phyloP scores from a whole-genome alignment of 2,329 filamentous ascomycete species.

The Botrytis tulipae region DNA sequence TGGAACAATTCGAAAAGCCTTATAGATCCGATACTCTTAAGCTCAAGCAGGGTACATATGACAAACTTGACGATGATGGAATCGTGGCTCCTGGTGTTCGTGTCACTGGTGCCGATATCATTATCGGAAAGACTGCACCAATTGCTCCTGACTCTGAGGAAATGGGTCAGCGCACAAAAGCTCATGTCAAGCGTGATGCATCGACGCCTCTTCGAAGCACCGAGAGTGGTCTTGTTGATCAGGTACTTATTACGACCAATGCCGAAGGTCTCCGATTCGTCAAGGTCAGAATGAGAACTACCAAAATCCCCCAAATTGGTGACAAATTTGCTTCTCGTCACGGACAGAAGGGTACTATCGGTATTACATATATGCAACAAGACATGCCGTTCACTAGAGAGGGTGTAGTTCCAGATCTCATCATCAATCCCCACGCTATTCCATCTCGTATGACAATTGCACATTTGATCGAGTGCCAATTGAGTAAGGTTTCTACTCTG shows the following conservation, averaged over 20 bases:
- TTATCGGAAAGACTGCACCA: conserved; percentile 97
- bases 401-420: conserved; percentile 89
- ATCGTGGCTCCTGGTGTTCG: conserved; percentile 91
- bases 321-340: conserved; percentile 99
- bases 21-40: conserved; percentile 83
- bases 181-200: conserved; percentile 91
- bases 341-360: conserved; percentile 98
- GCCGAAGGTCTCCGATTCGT: conserved; percentile 92
- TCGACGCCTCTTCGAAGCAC: conserved; percentile 93
- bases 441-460: conserved; percentile 99
- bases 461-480: conserved; percentile 97
- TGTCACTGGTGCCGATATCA: conserved; percentile 96
- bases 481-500: conserved; percentile 92
- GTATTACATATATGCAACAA: conserved; percentile 95
- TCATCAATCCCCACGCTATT: conserved; percentile 99
- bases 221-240: conserved; percentile 94
- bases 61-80: conserved; percentile 96
- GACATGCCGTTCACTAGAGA: conserved; percentile 98
- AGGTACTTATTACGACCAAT: conserved; percentile 91
- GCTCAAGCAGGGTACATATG: conserved; percentile 92
- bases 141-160: conserved; percentile 92
- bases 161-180: conserved; percentile 83
- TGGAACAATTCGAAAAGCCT: conserved; percentile 95
- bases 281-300: conserved; percentile 95
- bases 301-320: conserved; percentile 96